Percentiles rank a stretch among this genome's conserved stretches.
Conservation (phyloP, 257 asterid species). For the Solanum piurae region DNA sequence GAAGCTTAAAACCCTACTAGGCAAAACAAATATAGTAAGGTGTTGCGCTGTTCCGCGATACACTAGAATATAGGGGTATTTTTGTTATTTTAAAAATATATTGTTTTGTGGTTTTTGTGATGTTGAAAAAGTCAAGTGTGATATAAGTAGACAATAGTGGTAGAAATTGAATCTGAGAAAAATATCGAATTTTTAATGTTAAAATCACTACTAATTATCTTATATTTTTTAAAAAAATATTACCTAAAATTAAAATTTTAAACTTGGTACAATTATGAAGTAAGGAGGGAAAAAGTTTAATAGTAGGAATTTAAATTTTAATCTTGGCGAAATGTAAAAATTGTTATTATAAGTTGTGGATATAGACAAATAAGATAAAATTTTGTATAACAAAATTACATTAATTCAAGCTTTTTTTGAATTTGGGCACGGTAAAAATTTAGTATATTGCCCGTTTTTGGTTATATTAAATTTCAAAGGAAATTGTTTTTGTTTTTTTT, state of each 20-base stretch:
- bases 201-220: too few relatives aligned
- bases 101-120: background rate
- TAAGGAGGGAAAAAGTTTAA: too few relatives aligned
- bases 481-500: too few relatives aligned
- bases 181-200: background rate
- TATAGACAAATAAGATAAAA: too few relatives aligned
- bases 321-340: too few relatives aligned
- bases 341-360: background rate
- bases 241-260: too few relatives aligned
- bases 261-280: too few relatives aligned
- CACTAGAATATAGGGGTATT: background rate
- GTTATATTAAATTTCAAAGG: too few relatives aligned
- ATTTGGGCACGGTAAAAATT: too few relatives aligned
- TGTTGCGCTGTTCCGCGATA: background rate
- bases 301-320: too few relatives aligned
- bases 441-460: fast-evolving
- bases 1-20: constrained; percentile 13
- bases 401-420: background rate
- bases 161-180: background rate
- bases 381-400: too few relatives aligned
- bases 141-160: background rate
- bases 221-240: fast-evolving
- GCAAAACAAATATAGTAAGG: background rate
- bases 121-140: background rate
- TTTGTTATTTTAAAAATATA: background rate